These are phyloP conservation scores for Blastomyces silverae DNA, from an alignment of 2,329 filamentous ascomycete genomes.

Conservation along the genomic window DNA sequence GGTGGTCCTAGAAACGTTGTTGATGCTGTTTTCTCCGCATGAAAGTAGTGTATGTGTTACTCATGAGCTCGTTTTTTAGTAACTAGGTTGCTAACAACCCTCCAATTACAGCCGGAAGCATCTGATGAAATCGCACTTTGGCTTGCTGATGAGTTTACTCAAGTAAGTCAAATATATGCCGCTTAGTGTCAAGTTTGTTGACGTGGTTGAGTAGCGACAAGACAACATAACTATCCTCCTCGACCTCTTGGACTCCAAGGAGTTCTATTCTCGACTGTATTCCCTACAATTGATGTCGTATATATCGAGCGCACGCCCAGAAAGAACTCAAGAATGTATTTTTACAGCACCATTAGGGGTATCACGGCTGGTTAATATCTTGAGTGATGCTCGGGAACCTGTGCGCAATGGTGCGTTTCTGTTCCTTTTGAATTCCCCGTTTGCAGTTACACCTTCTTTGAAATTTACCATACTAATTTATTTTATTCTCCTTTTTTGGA, in stretches of 20 bases:
- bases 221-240: slow-evolving; percentile 91
- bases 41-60: slow-evolving; percentile 49
- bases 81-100: slow-evolving; percentile 23
- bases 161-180: slow-evolving; percentile 47
- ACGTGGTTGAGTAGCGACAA: slow-evolving; percentile 61
- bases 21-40: slow-evolving; percentile 80
- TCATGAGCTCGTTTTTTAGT: slow-evolving; percentile 12
- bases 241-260: slow-evolving; percentile 75
- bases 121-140: slow-evolving; percentile 94
- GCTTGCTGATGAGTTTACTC: slow-evolving; percentile 96
- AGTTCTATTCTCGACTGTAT: slow-evolving; percentile 89
- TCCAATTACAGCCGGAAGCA: slow-evolving; percentile 64
- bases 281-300: slow-evolving; percentile 81
- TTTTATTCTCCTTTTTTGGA: not conserved
- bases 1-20: slow-evolving; percentile 84
- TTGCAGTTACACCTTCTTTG: not conserved
- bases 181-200: slow-evolving; percentile 34
- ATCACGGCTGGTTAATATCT: slow-evolving; percentile 70
- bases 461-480: not conserved
- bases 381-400: slow-evolving; percentile 81
- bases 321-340: slow-evolving; percentile 90
- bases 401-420: slow-evolving; percentile 60
- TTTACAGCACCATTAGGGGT: slow-evolving; percentile 83
- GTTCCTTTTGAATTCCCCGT: not conserved
- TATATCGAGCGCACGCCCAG: slow-evolving; percentile 75